Percentiles rank a stretch among this genome's conserved stretches.
Evolutionary conservation across 169 alveolate genomes (phyloP).

Genomic region (Plasmodium gallinaceum): DNA sequence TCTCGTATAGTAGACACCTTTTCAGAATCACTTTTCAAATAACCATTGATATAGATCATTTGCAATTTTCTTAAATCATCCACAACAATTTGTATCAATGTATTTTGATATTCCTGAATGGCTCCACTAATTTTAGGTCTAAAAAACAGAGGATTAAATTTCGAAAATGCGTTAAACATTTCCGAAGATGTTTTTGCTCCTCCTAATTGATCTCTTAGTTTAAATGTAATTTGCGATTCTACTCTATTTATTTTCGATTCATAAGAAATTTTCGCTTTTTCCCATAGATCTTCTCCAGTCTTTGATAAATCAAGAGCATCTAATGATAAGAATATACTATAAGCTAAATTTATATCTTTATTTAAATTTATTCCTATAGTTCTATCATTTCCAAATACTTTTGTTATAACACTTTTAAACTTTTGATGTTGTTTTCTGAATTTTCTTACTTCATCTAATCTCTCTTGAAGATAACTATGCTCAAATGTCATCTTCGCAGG

Average conservation of each 20-base stretch:
- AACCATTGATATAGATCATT: conserved; percentile 91
- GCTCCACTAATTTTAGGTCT: conserved; percentile 97
- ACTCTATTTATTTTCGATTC: conserved; percentile 94
- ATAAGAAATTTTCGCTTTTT: conserved; percentile 90
- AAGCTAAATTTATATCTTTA: conserved; percentile 91
- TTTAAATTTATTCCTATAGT: conserved; percentile 83
- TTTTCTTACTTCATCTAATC: conserved; percentile 92
- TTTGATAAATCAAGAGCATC: conserved; percentile 89
- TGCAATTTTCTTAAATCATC: conserved; percentile 93
- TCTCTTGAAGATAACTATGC: conserved; percentile 88
- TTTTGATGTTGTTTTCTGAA: conserved; percentile 95
- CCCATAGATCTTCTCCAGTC: conserved; percentile 91
- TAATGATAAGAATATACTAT: conserved; percentile 82
- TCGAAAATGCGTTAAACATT: conserved; percentile 95
- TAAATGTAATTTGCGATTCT: conserved; percentile 95
- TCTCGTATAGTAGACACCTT: conserved; percentile 92
- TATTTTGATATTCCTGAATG: conserved; percentile 96
- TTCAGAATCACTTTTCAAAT: conserved; percentile 92
- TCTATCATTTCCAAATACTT: conserved; percentile 82
- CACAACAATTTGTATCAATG: conserved; percentile 92
- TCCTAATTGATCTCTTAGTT: conserved; percentile 95
- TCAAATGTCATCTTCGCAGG: conserved; percentile 91
- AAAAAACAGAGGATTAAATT: conserved; percentile 95
- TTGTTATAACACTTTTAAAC: conserved; percentile 91
- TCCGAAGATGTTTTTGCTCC: conserved; percentile 96